Conservation (phyloP, 192 early-diverging fungal genomes). For the Helicostylum pulchrum region DNA sequence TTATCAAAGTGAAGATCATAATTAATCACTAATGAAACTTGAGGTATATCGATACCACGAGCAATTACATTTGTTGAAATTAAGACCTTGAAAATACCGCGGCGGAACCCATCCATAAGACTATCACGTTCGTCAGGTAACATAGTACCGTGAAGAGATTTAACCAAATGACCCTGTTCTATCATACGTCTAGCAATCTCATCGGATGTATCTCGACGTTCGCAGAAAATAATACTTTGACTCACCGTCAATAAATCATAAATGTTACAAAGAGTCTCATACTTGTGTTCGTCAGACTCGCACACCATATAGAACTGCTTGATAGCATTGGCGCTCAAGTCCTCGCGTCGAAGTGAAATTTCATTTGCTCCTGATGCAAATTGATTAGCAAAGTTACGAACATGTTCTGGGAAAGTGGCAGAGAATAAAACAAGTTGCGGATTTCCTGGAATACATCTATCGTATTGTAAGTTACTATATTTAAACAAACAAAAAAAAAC, state of each 20-base stretch:
- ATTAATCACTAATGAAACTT: conserved; percentile 95
- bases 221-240: conserved; percentile 95
- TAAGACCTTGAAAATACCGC: conserved; percentile 86
- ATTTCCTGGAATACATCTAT: conserved; percentile 64
- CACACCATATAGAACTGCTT: conserved; percentile 98
- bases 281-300: conserved; percentile 73
- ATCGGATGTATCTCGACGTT: conserved; percentile 80
- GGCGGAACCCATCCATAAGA: conserved; percentile 91
- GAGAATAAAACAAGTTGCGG: conserved; percentile 93
- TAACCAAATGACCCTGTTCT: conserved; percentile 80
- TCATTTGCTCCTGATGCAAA: conserved; percentile 88
- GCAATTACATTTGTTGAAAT: conserved; percentile 97
- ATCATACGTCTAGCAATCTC: conserved; percentile 71
- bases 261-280: conserved; percentile 66
- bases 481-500: not conserved
- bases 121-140: conserved; percentile 76
- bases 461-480: too few relatives aligned
- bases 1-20: conserved; percentile 86
- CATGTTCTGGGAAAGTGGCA: conserved; percentile 85
- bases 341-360: conserved; percentile 82
- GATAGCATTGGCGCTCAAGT: conserved; percentile 91
- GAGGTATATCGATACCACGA: conserved; percentile 95
- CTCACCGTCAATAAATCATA: conserved; percentile 87
- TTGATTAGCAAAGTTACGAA: conserved; percentile 71
- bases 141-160: conserved; percentile 81